Percentiles rank a stretch among this genome's conserved stretches.
Evolutionary conservation across 768 basidiomycete species (phyloP).

Genomic region (Steccherinum ochraceum): DNA sequence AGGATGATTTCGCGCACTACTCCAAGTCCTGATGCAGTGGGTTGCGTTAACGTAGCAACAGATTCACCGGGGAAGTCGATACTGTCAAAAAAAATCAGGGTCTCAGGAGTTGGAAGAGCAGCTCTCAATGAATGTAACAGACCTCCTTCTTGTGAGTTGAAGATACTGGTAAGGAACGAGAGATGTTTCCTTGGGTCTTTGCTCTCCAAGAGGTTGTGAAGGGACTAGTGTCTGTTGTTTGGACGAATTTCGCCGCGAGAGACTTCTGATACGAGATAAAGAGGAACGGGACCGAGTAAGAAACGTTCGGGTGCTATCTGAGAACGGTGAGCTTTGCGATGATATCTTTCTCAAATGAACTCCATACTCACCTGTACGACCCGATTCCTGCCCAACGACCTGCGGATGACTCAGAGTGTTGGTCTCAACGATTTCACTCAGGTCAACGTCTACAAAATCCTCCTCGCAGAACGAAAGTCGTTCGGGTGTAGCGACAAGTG

Average conservation of each 20-base stretch:
- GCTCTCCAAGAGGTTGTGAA: too few relatives aligned
- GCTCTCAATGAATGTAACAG: too few relatives aligned
- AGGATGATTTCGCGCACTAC: background rate
- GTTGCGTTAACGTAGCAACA: too few relatives aligned
- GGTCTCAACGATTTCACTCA: constrained; percentile 4
- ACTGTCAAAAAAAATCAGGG: too few relatives aligned
- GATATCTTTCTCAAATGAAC: background rate
- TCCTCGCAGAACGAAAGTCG: constrained; percentile 12
- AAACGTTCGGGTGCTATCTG: background rate
- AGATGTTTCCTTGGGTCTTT: too few relatives aligned
- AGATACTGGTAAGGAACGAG: too few relatives aligned
- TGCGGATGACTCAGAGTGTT: background rate
- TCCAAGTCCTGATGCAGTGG: too few relatives aligned
- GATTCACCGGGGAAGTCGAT: constrained; percentile 9
- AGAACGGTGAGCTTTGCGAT: too few relatives aligned
- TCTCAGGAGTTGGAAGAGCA: too few relatives aligned
- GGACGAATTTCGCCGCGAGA: constrained; percentile 4
- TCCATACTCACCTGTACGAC: background rate
- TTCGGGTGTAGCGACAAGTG: background rate
- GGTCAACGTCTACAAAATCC: constrained; percentile 10
- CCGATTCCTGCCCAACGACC: background rate
- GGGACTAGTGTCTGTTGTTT: constrained; percentile 6
- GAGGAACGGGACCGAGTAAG: constrained; percentile 1
- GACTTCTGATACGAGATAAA: constrained; percentile 3
- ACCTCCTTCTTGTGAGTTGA: too few relatives aligned